Evolutionary conservation across 345 rosid species (phyloP), one percentile per base, ranked within the genome.

Genomic region (Populus tremula): DNA sequence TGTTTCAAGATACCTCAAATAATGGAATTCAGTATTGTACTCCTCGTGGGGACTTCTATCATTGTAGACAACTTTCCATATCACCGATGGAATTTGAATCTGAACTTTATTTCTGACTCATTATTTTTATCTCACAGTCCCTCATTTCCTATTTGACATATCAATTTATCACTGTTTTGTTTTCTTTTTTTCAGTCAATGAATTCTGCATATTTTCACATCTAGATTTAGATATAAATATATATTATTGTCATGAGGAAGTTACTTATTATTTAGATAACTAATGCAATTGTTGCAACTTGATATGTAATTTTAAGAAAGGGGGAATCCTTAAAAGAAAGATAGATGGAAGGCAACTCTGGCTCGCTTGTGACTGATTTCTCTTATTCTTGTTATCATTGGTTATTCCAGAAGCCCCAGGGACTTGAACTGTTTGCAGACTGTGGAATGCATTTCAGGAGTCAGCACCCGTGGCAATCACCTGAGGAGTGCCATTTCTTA

Each of bases 381-480:
- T 49, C 49, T 38, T 8, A 8, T 63, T 38, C 56, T 66, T 67
- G 38, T 39, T 76, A 27, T 69, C 18, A 69, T 76, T 80, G 77
- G 38, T 78, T 47, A 41, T 76, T 82, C 78, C 82, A 96, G 99
- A 85, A 85, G 91, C 73, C 93, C 96, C 35, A 77, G 69, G 76
- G 97, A 93, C 80, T 80, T 92, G 83, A 96, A 92, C 79, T 90
- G 98, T 89, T 80, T 92, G 87, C 87, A 78, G 78, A 75, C 83
- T 70, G 91, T 96, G 56, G 96, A 92, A 85, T 96, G 90, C 66
- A 84, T 96, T 69, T 83, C 90, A 31, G 93, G 91, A 54, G 73
- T 83, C 18, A 84, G 83, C 59, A 33, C 79, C 64, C 92, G 94
- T 72, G 84, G 88, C 85, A 91, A 90, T 84, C 80, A 82, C 73